These are phyloP conservation scores for Paragyromitra xinjiangensis DNA, from an alignment of 495 filamentous ascomycete genomes.

Conservation along the genomic window DNA sequence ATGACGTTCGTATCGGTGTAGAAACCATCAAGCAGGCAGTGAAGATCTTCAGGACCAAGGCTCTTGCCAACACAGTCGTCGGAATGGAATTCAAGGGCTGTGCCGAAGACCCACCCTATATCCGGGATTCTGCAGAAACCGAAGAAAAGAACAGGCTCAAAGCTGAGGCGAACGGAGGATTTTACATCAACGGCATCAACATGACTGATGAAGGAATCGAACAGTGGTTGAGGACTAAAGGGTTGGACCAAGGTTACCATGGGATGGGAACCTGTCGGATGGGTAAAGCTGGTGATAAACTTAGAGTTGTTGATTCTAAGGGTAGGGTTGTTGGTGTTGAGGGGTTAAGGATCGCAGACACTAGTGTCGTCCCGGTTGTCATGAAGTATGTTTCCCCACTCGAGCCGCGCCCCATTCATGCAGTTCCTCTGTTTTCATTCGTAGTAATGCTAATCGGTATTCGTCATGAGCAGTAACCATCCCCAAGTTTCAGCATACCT, in stretches of 20 bases:
- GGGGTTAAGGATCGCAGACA: conserved; percentile 70
- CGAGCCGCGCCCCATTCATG: background rate
- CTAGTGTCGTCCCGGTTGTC: conserved; percentile 68
- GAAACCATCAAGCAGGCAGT: conserved; percentile 65
- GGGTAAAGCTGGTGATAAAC: conserved; percentile 63
- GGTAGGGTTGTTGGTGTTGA: conserved; percentile 68
- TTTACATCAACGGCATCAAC: conserved; percentile 52
- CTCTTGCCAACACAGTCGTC: conserved; percentile 61
- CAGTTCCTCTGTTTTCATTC: background rate
- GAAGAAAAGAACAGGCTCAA: conserved; percentile 39
- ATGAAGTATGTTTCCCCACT: conserved; percentile 46
- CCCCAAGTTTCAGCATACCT: conserved; percentile 49
- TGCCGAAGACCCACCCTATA: conserved; percentile 49
- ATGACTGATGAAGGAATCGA: conserved; percentile 51
- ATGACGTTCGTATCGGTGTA: conserved; percentile 66
- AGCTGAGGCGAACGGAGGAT: conserved; percentile 35
- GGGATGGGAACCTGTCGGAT: conserved; percentile 69
- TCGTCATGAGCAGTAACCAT: conserved; percentile 37
- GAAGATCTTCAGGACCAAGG: conserved; percentile 61
- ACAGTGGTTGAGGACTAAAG: conserved; percentile 49
- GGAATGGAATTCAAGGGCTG: conserved; percentile 55
- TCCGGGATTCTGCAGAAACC: conserved; percentile 36
- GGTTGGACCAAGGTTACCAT: conserved; percentile 54
- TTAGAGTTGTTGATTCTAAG: conserved; percentile 66
- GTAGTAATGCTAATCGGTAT: conserved; percentile 13